These are phyloP conservation scores for Halophytophthora polymorphica DNA, from an alignment of 352 stramenopile genomes.

Conservation along the genomic window DNA sequence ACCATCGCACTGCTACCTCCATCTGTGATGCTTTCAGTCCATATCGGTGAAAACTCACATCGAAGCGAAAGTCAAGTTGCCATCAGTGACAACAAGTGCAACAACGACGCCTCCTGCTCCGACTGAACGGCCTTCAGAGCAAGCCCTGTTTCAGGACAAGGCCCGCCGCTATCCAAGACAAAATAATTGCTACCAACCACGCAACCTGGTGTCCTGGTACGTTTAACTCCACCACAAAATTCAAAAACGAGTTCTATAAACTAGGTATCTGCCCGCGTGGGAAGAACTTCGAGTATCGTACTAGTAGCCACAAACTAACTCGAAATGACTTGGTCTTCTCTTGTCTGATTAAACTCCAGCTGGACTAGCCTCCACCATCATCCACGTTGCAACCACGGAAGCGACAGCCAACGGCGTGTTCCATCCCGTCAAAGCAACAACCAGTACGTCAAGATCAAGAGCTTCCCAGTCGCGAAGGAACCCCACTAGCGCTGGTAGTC, in stretches of 20 bases:
- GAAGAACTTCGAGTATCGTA: background rate
- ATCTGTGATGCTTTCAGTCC: too few species aligned
- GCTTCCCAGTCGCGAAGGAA: background rate
- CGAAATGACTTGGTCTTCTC: background rate
- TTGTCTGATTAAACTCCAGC: slow-evolving; percentile 2
- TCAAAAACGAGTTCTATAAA: background rate
- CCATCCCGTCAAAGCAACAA: slow-evolving; percentile 15
- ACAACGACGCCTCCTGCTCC: too few species aligned
- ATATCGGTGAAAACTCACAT: too few species aligned
- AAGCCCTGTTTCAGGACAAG: too few species aligned
- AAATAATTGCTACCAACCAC: too few species aligned
- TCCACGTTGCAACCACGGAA: slow-evolving; percentile 2
- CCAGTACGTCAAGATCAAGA: slow-evolving; percentile 1
- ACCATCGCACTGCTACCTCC: too few species aligned
- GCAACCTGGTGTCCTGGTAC: too few species aligned
- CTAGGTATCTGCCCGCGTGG: background rate
- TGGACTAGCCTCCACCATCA: slow-evolving; percentile 14
- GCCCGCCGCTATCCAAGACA: too few species aligned
- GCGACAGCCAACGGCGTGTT: background rate
- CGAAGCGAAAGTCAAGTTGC: too few species aligned
- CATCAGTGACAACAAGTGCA: too few species aligned
- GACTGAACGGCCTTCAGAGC: too few species aligned
- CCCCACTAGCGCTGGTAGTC: slow-evolving; percentile 6
- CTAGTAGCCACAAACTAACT: background rate
- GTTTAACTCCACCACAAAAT: too few species aligned